Evolutionary conservation across 345 rosid species (phyloP).

Genomic region (Eucalyptus sp.): DNA sequence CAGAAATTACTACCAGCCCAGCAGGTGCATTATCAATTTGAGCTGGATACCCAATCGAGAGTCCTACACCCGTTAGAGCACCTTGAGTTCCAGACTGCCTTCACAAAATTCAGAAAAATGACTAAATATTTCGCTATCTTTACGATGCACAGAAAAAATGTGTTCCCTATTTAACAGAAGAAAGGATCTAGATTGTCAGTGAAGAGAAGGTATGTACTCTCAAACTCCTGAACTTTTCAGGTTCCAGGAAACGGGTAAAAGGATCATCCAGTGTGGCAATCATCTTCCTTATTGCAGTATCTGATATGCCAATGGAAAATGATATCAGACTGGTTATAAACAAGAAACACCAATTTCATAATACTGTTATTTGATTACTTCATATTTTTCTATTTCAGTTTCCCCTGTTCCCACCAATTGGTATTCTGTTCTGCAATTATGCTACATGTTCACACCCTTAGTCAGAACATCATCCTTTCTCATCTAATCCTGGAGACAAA

Average conservation of each 20-base stretch:
- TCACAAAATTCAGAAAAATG: conserved; percentile 41
- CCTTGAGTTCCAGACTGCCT: conserved; percentile 99
- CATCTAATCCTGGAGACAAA: not conserved
- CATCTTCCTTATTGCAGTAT: conserved; percentile 84
- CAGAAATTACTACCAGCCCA: conserved; percentile 81
- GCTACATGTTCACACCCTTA: not conserved
- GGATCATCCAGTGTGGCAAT: conserved; percentile 86
- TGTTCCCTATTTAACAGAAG: not conserved
- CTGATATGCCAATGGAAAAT: conserved; percentile 22
- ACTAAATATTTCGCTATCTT: not conserved
- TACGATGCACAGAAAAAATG: not conserved
- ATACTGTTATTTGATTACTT: not conserved
- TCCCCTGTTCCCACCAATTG: not conserved
- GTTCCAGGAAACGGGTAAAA: conserved; percentile 89
- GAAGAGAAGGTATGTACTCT: conserved; percentile 43
- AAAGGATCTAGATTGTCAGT: not conserved
- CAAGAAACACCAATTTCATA: not conserved
- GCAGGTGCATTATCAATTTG: conserved; percentile 33
- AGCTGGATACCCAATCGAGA: conserved; percentile 83
- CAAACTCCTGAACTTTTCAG: conserved; percentile 83
- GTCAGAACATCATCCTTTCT: not conserved
- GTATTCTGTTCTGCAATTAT: not conserved
- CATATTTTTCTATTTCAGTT: not conserved
- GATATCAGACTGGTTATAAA: not conserved
- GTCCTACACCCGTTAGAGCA: conserved; percentile 87